These are phyloP conservation scores for Penicillium rolfsii DNA, from an alignment of 2,329 filamentous ascomycete genomes.

Conservation along the genomic window DNA sequence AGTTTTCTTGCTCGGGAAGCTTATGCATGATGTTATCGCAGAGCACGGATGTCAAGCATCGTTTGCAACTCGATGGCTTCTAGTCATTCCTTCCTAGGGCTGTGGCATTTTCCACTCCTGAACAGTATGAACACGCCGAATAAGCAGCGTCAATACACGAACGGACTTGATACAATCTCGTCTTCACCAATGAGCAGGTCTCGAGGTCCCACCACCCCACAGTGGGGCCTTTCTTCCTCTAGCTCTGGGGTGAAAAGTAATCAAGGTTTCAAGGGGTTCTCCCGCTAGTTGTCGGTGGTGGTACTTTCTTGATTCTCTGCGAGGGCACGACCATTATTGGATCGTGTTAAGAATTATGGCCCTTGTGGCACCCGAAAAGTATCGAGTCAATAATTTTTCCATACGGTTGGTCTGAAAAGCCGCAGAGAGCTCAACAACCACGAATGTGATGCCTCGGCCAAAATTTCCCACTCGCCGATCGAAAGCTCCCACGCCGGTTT, in stretches of 20 bases:
- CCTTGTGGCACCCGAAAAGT: background rate
- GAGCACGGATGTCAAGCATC: too few relatives aligned
- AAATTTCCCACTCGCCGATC: background rate
- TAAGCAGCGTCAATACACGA: background rate
- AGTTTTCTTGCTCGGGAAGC: too few relatives aligned
- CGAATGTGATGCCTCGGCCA: slow-evolving; percentile 6
- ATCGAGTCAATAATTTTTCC: background rate
- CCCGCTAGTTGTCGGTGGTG: background rate
- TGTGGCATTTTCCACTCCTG: background rate
- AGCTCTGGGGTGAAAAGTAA: background rate
- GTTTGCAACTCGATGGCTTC: background rate
- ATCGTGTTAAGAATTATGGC: background rate
- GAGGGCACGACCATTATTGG: background rate
- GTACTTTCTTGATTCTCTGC: background rate
- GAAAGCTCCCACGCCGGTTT: background rate
- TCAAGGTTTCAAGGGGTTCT: background rate
- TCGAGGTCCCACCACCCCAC: background rate
- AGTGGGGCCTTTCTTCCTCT: background rate
- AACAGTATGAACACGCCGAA: background rate
- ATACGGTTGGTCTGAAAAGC: background rate
- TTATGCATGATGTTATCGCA: background rate
- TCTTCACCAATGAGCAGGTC: background rate
- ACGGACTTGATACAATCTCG: background rate
- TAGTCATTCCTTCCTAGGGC: background rate
- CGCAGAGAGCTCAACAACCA: background rate